A percentile compares a stretch with the other conserved stretches of the same genome.
Conservation (phyloP, 306 rosid species). For the Neltuma alba region DNA sequence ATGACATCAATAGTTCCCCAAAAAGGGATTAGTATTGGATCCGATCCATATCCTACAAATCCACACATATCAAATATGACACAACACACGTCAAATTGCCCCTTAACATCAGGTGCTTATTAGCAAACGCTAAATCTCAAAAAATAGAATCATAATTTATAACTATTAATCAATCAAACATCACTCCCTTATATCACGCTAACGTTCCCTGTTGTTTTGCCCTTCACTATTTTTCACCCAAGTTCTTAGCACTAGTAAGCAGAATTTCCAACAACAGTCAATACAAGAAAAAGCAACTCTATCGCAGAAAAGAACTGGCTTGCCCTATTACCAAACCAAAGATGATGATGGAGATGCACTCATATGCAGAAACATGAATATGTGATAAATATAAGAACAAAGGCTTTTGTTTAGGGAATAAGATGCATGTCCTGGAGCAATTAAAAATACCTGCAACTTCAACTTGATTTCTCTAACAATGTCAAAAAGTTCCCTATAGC, state of each 20-base stretch:
- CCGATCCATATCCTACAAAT: not conserved
- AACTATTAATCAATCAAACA: not conserved
- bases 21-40: not conserved
- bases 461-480: slow-evolving; percentile 76
- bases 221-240: not conserved
- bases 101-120: not conserved
- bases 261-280: not conserved
- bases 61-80: not conserved
- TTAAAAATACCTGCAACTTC: slow-evolving; percentile 75
- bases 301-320: not conserved
- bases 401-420: slow-evolving; percentile 16
- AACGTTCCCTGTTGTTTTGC: not conserved
- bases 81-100: not conserved
- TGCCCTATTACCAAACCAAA: not conserved
- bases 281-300: not conserved
- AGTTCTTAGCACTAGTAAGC: not conserved
- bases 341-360: not conserved
- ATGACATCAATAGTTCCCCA: not conserved
- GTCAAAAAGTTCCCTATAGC: slow-evolving; percentile 85
- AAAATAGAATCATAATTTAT: not conserved
- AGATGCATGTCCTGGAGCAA: slow-evolving; percentile 22
- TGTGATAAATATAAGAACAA: not conserved
- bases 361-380: not conserved
- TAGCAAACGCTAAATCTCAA: not conserved
- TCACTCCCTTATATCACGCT: not conserved